Base-by-base conservation (phyloP, 495 filamentous ascomycete genomes). In the Pyrenula massariospora region DNA sequence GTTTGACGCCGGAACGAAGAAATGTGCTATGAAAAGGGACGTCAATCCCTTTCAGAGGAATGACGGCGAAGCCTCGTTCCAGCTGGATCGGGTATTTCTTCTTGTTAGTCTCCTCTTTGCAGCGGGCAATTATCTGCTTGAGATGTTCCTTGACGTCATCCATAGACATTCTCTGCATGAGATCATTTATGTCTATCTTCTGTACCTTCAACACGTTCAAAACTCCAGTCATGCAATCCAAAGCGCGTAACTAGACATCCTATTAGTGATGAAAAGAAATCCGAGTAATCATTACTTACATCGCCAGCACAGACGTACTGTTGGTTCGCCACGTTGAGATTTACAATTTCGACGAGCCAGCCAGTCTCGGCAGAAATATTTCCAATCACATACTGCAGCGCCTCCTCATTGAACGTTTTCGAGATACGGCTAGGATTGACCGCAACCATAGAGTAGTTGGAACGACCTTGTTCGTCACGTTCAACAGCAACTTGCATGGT, bases 401-500 rank as follows among this genome's bases (percentile, higher is more conserved):
- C 93, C 66, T 91, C 84, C 72, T 98, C 93, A 68, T 92, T 96
- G 80, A 98, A 98, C 8, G 88, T 96, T 77, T 93, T 95, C 58
- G 86, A 92, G 70, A 99, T 93, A 60, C 93, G 83, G 75, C 89
- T 93, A 48, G 93, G 93, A 71, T 99, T 99, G 73, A 97, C 92
- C 55, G 93, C 93, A 67, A 91, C 94, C 93, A 99, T 99, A 53
- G 86, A 87, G 76, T 99, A 99, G 75, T 95, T 97, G 54, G 89
- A 95, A 49, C 93, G 87, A 54, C 93, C 93, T 57, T 82, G 73
- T 56, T 83, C 90, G 69, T 99, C 93, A 67, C 93, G 91, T 70
- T 97, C 94, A 62, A 99, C 93, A 47, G 93, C 93, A 52, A 99
- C 94, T 70, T 99, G 93, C 93, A 99, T 99, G 19, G 93, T 99